phyloP scores from a whole-genome alignment of 805 yeast genomes.

The Teunomyces gatunensis region DNA sequence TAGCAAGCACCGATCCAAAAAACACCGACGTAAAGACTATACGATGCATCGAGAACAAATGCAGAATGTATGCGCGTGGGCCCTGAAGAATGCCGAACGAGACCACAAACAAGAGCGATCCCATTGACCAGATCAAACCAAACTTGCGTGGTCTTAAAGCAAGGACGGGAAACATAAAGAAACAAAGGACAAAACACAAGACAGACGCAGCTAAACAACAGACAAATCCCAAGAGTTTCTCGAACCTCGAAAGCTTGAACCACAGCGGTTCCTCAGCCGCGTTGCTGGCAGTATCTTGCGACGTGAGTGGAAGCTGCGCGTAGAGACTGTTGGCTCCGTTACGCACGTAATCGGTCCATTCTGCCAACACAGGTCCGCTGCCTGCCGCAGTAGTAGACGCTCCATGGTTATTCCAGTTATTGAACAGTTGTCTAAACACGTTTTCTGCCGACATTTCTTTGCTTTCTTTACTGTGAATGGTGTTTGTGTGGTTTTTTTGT shows the following conservation, averaged over 20 bases:
- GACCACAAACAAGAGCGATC: slow-evolving; percentile 78
- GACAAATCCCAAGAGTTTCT: slow-evolving; percentile 72
- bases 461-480: neutral
- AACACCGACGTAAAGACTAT: slow-evolving; percentile 78
- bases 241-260: slow-evolving; percentile 75
- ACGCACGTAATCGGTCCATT: slow-evolving; percentile 44
- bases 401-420: slow-evolving; percentile 26
- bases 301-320: slow-evolving; percentile 61
- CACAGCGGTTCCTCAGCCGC: slow-evolving; percentile 65
- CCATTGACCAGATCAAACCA: slow-evolving; percentile 88
- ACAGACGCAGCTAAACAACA: slow-evolving; percentile 73
- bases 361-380: slow-evolving; percentile 30
- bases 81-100: slow-evolving; percentile 94
- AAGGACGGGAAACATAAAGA: slow-evolving; percentile 83
- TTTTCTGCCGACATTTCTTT: slow-evolving; percentile 31
- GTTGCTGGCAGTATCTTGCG: slow-evolving; percentile 34
- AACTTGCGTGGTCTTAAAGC: slow-evolving; percentile 89
- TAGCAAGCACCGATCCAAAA: slow-evolving; percentile 73
- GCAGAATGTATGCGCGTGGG: slow-evolving; percentile 74
- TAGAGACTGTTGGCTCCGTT: slow-evolving; percentile 56
- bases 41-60: slow-evolving; percentile 71
- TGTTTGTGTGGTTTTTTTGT: neutral
- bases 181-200: slow-evolving; percentile 79
- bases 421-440: slow-evolving; percentile 33
- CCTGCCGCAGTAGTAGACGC: slow-evolving; percentile 7